Percentiles rank a stretch among this genome's conserved stretches.
Conservation (phyloP, 2,329 filamentous ascomycete species). For the Nemania serpens region DNA sequence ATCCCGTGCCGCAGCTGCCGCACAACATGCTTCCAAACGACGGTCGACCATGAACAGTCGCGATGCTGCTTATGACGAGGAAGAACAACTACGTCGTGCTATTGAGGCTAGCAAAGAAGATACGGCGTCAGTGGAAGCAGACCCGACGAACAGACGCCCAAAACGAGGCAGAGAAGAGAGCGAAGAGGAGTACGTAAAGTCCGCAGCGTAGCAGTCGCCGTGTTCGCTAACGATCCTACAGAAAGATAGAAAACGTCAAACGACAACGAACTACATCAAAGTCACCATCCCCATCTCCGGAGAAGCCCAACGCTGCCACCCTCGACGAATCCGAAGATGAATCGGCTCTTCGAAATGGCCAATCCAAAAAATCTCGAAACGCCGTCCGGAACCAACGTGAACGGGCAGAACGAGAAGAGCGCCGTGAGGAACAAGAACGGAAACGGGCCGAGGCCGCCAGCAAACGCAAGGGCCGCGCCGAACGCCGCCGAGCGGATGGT, state of each 20-base stretch:
- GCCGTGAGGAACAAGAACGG: conserved; percentile 74
- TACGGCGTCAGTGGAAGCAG: conserved; percentile 56
- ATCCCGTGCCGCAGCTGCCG: conserved; percentile 54
- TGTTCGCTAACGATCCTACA: conserved; percentile 46
- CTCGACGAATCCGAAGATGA: conserved; percentile 73
- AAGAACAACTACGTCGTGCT: conserved; percentile 83
- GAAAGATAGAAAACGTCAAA: conserved; percentile 73
- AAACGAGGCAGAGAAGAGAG: conserved; percentile 90
- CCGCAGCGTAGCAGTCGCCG: conserved; percentile 16
- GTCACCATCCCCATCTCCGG: conserved; percentile 64
- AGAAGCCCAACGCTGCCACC: conserved; percentile 52
- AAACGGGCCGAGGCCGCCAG: conserved; percentile 75
- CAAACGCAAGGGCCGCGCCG: conserved; percentile 80
- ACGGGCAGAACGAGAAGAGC: conserved; percentile 72
- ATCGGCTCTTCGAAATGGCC: conserved; percentile 64
- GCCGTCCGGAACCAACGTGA: conserved; percentile 64
- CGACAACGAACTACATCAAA: conserved; percentile 82
- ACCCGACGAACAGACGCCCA: conserved; percentile 64
- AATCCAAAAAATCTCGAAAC: conserved; percentile 64
- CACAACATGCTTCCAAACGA: conserved; percentile 70
- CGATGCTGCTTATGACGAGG: conserved; percentile 93
- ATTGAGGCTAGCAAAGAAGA: conserved; percentile 96
- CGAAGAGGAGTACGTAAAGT: conserved; percentile 85
- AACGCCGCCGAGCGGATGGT: conserved; percentile 83
- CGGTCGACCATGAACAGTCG: conserved; percentile 98